A percentile compares a stretch with the other conserved stretches of the same genome.
Conservation (phyloP, 2,329 filamentous ascomycete genomes). For the Penicillium sclerotigenum region DNA sequence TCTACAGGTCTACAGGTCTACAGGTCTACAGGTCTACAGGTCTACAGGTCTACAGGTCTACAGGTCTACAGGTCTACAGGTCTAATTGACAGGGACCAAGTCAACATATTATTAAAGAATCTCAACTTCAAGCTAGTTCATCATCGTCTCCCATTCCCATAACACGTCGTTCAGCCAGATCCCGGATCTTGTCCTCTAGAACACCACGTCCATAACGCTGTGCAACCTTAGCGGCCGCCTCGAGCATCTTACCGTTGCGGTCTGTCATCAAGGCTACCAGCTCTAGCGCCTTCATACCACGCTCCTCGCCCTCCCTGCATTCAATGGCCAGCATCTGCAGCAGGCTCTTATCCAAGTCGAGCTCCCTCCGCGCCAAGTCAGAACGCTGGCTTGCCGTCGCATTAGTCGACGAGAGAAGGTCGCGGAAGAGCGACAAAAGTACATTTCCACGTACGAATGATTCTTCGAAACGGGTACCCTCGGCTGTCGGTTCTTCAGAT, state of each 20-base stretch:
- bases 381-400: constrained; percentile 62
- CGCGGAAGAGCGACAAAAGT: constrained; percentile 69
- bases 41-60: no score
- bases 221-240: constrained; percentile 86
- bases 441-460: constrained; percentile 72
- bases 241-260: constrained; percentile 80
- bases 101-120: not conserved
- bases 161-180: constrained; percentile 70
- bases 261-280: constrained; percentile 84
- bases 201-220: constrained; percentile 76
- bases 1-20: no score
- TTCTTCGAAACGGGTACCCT: constrained; percentile 65
- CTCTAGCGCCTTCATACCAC: constrained; percentile 91
- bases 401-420: constrained; percentile 67
- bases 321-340: constrained; percentile 85
- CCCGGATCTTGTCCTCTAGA: constrained; percentile 84
- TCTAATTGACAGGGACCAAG: not conserved
- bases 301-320: constrained; percentile 87
- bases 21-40: no score
- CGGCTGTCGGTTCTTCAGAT: constrained; percentile 40
- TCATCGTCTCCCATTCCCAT: constrained; percentile 58
- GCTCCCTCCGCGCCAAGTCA: constrained; percentile 67
- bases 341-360: constrained; percentile 85
- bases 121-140: constrained; percentile 33
- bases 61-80: not conserved